Base-by-base conservation (phyloP, 352 stramenopile species). In the Thraustotheca clavata region DNA sequence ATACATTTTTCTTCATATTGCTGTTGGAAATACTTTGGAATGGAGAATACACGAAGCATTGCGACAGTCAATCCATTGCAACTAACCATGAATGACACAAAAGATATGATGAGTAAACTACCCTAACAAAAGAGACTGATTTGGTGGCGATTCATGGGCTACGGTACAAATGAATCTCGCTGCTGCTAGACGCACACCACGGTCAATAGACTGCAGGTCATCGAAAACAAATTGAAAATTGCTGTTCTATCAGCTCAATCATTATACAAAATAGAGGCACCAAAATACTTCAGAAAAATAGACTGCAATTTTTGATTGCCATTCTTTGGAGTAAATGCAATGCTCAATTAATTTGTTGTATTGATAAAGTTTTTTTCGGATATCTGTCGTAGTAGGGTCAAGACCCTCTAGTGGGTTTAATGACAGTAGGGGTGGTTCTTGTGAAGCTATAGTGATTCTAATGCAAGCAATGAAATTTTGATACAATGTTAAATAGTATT, bases 41-140 rank as follows among this genome's bases (percentile, higher is more conserved):
- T 65, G 29, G 57, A 65, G 57, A 65, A 65, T 12, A 65, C 35
- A 18, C 57, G 57, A 29, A 65, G 40, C 36, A 29, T 43, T 8
- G 27, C 16, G 16, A 65, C 26, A 2, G 57, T 40, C 27, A 65
- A n/a, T 5, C 57, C 57, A 33, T 65, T 65, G 4, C 34, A 22
- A 20, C 41, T 62, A 49, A n/a, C 32, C 12, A 6, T 36, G 20
- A 11, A 43, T 43, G 16, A 59, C 9, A 22, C 18, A 33, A 59
- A 22, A 41, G 12, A 14, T 14, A 35, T 29, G 9, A 2, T 22
- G n/a, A 26, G 14, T 4, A 12, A 12, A 26, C 22, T 47, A 62
- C 54, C 31, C 18, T 29, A 16, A 20, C 1, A 65, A 5, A 52
- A 55, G 16, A 14, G 22, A 8, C 24, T 65, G 57, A 33, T 55